Evolutionary conservation across 2,329 filamentous ascomycete species (phyloP).

Genomic region (Cercospora brassicicola): DNA sequence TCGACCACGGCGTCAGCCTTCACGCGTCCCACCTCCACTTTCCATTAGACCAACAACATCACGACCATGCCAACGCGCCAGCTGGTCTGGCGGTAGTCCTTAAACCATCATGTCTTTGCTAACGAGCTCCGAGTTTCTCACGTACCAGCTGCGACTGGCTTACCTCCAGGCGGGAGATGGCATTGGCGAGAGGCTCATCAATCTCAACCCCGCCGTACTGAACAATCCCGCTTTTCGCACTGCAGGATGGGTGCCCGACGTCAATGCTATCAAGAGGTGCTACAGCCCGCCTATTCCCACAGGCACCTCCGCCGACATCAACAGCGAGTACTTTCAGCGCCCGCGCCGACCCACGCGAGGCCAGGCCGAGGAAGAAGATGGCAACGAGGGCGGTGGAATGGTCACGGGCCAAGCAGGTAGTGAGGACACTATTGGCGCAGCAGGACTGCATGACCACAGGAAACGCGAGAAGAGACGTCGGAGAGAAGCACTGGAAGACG

Average conservation of each 20-base stretch:
- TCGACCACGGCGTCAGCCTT: not conserved
- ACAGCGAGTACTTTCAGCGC: conserved; percentile 74
- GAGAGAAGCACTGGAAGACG: conserved; percentile 76
- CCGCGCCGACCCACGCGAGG: conserved; percentile 32
- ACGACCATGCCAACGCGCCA: conserved; percentile 16
- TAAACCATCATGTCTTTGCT: conserved; percentile 39
- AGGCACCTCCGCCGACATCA: conserved; percentile 52
- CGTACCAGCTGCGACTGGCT: conserved; percentile 77
- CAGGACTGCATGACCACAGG: conserved; percentile 51
- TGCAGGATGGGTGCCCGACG: conserved; percentile 74
- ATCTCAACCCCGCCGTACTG: conserved; percentile 73
- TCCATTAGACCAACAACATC: not conserved
- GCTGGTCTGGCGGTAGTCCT: conserved; percentile 25
- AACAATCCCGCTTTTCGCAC: conserved; percentile 80
- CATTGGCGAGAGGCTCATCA: conserved; percentile 80
- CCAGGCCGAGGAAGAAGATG: conserved; percentile 54
- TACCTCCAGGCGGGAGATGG: conserved; percentile 82
- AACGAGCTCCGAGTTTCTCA: conserved; percentile 59
- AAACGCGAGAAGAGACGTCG: conserved; percentile 61
- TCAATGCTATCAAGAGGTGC: conserved; percentile 74
- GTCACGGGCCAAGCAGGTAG: conserved; percentile 64
- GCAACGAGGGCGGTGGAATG: conserved; percentile 71
- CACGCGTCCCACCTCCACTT: not conserved
- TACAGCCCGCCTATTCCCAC: conserved; percentile 85
- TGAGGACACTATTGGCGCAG: conserved; percentile 68